A percentile compares a stretch with the other conserved stretches of the same genome.
phyloP scores from a whole-genome alignment of 352 stramenopile species.

The Aphanomyces cochlioides region DNA sequence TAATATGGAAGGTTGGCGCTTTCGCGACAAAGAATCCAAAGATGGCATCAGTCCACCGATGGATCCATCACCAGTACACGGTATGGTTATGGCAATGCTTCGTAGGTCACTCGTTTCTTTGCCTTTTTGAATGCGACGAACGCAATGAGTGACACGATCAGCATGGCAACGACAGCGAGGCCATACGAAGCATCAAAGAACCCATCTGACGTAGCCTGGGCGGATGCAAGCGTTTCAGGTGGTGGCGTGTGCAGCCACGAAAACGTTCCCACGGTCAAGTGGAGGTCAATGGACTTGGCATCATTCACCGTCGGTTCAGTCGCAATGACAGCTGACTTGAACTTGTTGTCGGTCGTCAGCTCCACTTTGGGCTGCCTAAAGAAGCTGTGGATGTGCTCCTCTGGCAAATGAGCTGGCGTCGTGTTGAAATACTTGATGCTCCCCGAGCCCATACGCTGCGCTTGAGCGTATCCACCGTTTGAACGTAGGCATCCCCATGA shows the following conservation, averaged over 20 bases:
- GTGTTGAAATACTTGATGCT: conserved; percentile 27
- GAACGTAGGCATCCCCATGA: conserved; percentile 15
- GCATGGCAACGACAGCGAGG: neutral
- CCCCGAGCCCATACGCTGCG: conserved; percentile 12
- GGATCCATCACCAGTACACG: neutral
- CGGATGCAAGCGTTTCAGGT: no score
- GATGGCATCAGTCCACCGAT: no score
- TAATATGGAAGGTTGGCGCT: no score
- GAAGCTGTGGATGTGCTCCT: neutral
- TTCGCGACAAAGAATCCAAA: no score
- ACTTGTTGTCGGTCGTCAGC: neutral
- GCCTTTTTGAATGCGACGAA: conserved; percentile 8
- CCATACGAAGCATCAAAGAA: no score
- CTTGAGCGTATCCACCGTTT: conserved; percentile 8
- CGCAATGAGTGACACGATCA: neutral
- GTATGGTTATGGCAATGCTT: neutral
- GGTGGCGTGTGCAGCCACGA: neutral
- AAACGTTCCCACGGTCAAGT: neutral
- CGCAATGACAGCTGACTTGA: neutral
- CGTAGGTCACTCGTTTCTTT: neutral
- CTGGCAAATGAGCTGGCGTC: conserved; percentile 13
- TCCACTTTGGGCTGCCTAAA: neutral
- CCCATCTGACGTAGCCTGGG: no score
- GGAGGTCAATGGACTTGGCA: neutral
- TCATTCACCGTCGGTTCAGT: neutral